These are phyloP conservation scores for Pichia eremophila DNA, from an alignment of 805 yeast genomes.

Conservation along the genomic window DNA sequence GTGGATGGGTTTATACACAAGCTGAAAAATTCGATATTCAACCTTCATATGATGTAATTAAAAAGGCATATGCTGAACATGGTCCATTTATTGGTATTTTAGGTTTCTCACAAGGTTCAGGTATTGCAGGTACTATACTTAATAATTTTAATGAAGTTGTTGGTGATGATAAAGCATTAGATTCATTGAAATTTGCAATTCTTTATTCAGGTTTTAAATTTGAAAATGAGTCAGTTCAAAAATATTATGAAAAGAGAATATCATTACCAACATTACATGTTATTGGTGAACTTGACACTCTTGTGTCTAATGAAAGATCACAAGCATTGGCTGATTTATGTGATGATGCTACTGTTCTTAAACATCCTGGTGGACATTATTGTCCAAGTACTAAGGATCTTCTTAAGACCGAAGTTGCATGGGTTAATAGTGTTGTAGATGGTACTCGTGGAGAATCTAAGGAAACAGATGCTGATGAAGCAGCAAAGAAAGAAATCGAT, in stretches of 20 bases:
- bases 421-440: conserved; percentile 23
- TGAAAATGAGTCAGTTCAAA: conserved; percentile 20
- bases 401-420: conserved; percentile 25
- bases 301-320: conserved; percentile 69
- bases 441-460: conserved; percentile 7
- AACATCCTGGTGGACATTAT: conserved; percentile 95
- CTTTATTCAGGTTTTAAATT: conserved; percentile 56
- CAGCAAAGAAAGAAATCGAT: conserved; percentile 15
- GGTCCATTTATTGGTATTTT: conserved; percentile 84
- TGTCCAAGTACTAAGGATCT: conserved; percentile 74
- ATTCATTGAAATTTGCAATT: conserved; percentile 57
- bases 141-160: conserved; percentile 48
- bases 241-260: conserved; percentile 22
- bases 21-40: conserved; percentile 25
- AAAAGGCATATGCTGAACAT: conserved; percentile 39
- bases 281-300: conserved; percentile 78
- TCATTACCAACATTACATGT: conserved; percentile 54
- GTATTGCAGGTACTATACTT: conserved; percentile 63
- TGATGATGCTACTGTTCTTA: conserved; percentile 37
- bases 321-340: conserved; percentile 50
- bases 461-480: conserved; percentile 1
- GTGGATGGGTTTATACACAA: conserved; percentile 69
- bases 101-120: conserved; percentile 95
- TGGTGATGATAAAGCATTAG: conserved; percentile 32
- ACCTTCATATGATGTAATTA: conserved; percentile 42